Percentiles rank a stretch among this genome's conserved stretches.
phyloP scores from a whole-genome alignment of 306 rosid species.

The Hippophae tibetana region DNA sequence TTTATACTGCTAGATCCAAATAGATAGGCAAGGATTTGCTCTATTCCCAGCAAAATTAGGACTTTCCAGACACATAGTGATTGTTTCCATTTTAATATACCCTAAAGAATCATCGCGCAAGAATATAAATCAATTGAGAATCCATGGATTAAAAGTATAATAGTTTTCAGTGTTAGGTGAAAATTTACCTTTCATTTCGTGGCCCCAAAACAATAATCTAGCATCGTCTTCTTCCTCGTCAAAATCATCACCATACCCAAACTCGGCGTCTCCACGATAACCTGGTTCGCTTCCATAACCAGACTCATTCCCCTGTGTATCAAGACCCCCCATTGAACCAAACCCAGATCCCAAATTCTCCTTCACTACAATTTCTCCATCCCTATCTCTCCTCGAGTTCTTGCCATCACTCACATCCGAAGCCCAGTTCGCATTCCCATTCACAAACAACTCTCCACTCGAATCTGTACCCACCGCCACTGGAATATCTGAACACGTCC shows the following conservation, averaged over 20 bases:
- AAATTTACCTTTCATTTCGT: slow-evolving; percentile 49
- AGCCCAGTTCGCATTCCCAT: slow-evolving; percentile 82
- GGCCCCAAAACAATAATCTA: slow-evolving; percentile 69
- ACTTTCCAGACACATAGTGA: too few relatives aligned
- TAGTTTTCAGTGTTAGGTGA: background rate
- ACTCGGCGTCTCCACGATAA: slow-evolving; percentile 96
- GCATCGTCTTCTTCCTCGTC: slow-evolving; percentile 95
- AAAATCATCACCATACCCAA: slow-evolving; percentile 88
- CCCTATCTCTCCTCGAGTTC: slow-evolving; percentile 67
- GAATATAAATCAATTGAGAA: slow-evolving; percentile 1
- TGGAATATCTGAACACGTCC: slow-evolving; percentile 94
- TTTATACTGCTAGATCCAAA: too few relatives aligned
- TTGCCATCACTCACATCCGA: slow-evolving; percentile 90
- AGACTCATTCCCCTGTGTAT: slow-evolving; percentile 68
- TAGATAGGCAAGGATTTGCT: too few relatives aligned
- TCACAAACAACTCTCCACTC: slow-evolving; percentile 84
- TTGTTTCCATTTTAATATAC: background rate
- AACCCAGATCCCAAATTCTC: slow-evolving; percentile 58
- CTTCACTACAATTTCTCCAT: slow-evolving; percentile 54
- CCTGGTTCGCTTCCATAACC: slow-evolving; percentile 99
- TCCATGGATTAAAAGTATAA: background rate
- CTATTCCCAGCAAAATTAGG: too few relatives aligned
- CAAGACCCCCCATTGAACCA: slow-evolving; percentile 55
- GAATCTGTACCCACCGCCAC: slow-evolving; percentile 89
- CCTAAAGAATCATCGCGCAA: background rate